A percentile compares a stretch with the other conserved stretches of the same genome.
These are phyloP conservation scores for Lactarius hengduanensis DNA, from an alignment of 768 basidiomycete genomes.

Conservation along the genomic window DNA sequence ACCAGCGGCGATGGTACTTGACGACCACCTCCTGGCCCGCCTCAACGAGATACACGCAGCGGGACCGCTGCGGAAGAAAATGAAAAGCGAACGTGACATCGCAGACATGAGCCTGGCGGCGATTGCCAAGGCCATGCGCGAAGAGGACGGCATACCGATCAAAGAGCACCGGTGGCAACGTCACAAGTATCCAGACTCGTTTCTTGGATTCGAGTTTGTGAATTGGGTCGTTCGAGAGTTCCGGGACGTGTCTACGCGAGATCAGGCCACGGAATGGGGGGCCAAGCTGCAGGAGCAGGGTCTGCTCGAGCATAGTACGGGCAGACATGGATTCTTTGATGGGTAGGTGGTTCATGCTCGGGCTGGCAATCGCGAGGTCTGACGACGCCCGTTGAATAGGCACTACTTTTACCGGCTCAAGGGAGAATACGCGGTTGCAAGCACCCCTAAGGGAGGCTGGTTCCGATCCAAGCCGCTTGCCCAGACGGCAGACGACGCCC, in stretches of 20 bases:
- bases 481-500: slow-evolving; percentile 6
- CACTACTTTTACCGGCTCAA: slow-evolving; percentile 88
- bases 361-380: neutral
- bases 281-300: slow-evolving; percentile 74
- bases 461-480: slow-evolving; percentile 51
- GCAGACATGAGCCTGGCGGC: slow-evolving; percentile 57
- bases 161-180: slow-evolving; percentile 85
- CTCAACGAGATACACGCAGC: slow-evolving; percentile 77
- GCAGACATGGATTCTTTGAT: slow-evolving; percentile 80
- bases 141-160: slow-evolving; percentile 80
- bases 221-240: slow-evolving; percentile 93
- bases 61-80: slow-evolving; percentile 75
- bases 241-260: slow-evolving; percentile 78
- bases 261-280: slow-evolving; percentile 80
- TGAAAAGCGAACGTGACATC: slow-evolving; percentile 75
- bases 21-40: slow-evolving; percentile 74
- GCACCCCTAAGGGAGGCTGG: slow-evolving; percentile 68
- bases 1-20: slow-evolving; percentile 75
- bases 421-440: slow-evolving; percentile 69
- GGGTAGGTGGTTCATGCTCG: slow-evolving; percentile 50
- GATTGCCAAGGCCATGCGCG: slow-evolving; percentile 82
- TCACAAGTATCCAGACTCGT: slow-evolving; percentile 70
- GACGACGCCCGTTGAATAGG: slow-evolving; percentile 38
- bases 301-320: slow-evolving; percentile 79
- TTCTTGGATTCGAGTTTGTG: slow-evolving; percentile 87